Base-by-base conservation (phyloP, 1,284 basidiomycete species). In the Flammula alnicola region DNA sequence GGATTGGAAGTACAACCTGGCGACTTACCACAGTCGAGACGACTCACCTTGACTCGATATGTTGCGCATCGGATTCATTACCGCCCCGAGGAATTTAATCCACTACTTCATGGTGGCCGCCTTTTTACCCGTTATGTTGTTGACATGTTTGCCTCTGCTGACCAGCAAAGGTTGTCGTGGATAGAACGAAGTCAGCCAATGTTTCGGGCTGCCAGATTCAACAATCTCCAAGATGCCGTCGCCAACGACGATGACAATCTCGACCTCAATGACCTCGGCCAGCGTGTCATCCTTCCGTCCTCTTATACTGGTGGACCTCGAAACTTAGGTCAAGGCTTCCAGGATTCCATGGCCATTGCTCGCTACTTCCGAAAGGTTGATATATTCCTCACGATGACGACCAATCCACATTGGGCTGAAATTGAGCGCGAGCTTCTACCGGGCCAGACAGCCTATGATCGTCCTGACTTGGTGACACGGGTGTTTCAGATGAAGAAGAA, bases 351-450 rank as follows among this genome's bases (percentile, higher is more conserved):
- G 61, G 74, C 76, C 0, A 62, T 78, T 17, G 67, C 67, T 2
- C 58, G 68, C 0, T 52, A 61, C 23, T 71, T 60, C 36, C 50
- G 58, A 1, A 65, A 68, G 12, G 64, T 72, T 4, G 72, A 76
- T 50, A 54, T 78, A 4, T 78, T 80, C 53, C 59, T 79, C 3
- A 81, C 77, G 0, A 67, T 77, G 51, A 80, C 77, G 3, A 65
- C 69, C 3, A 80, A 80, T 64, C 72, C 71, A 0, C 51, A 61
- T 0, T 80, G 76, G 77, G 54, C 56, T 1, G 78, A 82, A 44
- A 75, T 81, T 5, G 30, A 38, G 1, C 26, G 63, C 0, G 70
- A 70, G 23, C 64, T 81, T 0, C 51, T 75, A 0, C 66, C 67
- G 10, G 69, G 70, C 0, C 75, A 81, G 45, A 62, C 58, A 7